Conservation (phyloP, 768 basidiomycete genomes). For the Leccinellum rugosiceps region DNA sequence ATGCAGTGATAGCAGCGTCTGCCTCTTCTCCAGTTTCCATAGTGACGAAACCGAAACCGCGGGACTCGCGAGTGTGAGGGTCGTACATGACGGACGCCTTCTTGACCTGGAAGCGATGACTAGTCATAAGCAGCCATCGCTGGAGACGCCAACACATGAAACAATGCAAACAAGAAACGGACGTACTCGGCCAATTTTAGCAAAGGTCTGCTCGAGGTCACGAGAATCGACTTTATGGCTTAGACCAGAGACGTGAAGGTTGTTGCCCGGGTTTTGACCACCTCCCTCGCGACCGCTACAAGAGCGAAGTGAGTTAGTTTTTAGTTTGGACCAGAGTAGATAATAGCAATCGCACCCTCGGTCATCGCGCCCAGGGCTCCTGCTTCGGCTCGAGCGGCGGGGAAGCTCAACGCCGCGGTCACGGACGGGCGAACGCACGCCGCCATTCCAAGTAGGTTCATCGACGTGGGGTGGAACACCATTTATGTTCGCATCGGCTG, state of each 20-base stretch:
- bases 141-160: background rate
- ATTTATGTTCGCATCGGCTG: slow-evolving; percentile 47
- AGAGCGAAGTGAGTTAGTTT: background rate
- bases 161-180: background rate
- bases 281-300: slow-evolving; percentile 31
- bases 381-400: slow-evolving; percentile 72
- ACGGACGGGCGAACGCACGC: slow-evolving; percentile 42
- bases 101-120: slow-evolving; percentile 37
- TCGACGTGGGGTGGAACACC: slow-evolving; percentile 48
- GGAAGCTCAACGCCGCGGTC: slow-evolving; percentile 46
- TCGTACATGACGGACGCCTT: slow-evolving; percentile 73
- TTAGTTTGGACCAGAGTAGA: background rate
- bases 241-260: slow-evolving; percentile 60
- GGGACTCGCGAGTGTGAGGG: slow-evolving; percentile 67
- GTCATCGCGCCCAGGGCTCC: slow-evolving; percentile 63
- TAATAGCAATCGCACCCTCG: slow-evolving; percentile 47
- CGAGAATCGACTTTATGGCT: slow-evolving; percentile 69
- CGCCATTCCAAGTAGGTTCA: slow-evolving; percentile 52
- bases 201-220: slow-evolving; percentile 85
- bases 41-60: slow-evolving; percentile 88
- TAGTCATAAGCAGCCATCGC: slow-evolving; percentile 5
- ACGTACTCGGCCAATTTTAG: slow-evolving; percentile 82
- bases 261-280: slow-evolving; percentile 59
- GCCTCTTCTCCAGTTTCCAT: slow-evolving; percentile 86
- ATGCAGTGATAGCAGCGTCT: slow-evolving; percentile 81